Percentiles rank a stretch among this genome's conserved stretches.
Evolutionary conservation across 2,329 filamentous ascomycete genomes (phyloP).

Genomic region (Colletotrichum sp.): DNA sequence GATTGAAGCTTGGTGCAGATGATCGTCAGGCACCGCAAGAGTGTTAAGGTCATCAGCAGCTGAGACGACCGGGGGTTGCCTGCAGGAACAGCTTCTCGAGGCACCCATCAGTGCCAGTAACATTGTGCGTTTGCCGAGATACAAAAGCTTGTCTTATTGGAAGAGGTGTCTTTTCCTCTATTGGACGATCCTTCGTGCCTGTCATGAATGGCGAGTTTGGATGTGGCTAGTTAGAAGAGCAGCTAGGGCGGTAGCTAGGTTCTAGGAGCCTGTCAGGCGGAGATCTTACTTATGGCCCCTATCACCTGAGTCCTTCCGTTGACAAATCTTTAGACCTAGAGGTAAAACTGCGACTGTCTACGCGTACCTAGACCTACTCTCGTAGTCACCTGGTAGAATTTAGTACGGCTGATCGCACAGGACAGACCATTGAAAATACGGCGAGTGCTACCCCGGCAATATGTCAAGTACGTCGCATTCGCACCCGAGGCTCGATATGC

Average conservation of each 20-base stretch:
- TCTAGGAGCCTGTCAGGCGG: neutral
- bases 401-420: neutral
- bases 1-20: neutral
- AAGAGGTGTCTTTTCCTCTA: neutral
- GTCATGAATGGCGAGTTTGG: neutral
- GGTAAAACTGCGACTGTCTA: neutral
- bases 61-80: neutral
- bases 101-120: neutral
- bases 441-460: neutral
- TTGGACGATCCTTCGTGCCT: neutral
- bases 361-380: neutral
- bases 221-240: neutral
- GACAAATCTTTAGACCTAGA: neutral
- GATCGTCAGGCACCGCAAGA: neutral
- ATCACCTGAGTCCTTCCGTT: neutral
- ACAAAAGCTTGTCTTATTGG: neutral
- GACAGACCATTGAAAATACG: fast-evolving
- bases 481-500: neutral
- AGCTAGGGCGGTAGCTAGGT: neutral
- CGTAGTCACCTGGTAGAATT: neutral
- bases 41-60: neutral
- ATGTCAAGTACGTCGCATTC: neutral
- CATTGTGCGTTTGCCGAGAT: neutral
- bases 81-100: neutral
- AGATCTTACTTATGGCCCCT: neutral